Evolutionary conservation across 345 rosid species (phyloP).

Genomic region (Syzygium grande): DNA sequence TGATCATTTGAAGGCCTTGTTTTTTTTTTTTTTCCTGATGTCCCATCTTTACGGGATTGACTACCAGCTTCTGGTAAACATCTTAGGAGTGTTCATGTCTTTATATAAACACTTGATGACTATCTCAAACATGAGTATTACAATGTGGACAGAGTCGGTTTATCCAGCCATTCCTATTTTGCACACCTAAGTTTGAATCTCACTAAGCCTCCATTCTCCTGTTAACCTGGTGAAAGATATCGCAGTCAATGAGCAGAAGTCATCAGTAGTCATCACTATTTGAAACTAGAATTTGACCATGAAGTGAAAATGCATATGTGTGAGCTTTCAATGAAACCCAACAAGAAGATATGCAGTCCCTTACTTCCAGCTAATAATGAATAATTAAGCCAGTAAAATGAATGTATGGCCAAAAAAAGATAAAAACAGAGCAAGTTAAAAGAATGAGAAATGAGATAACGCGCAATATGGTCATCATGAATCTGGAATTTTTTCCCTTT

Average conservation of each 20-base stretch:
- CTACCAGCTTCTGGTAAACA: not conserved
- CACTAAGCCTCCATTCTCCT: not conserved
- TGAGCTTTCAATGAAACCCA: not conserved
- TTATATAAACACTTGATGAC: not conserved
- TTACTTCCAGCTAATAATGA: not conserved
- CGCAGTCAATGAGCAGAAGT: not conserved
- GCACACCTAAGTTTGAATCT: not conserved
- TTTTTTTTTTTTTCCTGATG: not conserved
- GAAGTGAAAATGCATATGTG: not conserved
- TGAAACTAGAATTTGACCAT: not conserved
- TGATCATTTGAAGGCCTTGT: not conserved
- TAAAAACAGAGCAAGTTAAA: not conserved
- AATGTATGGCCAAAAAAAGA: not conserved
- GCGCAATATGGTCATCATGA: not conserved
- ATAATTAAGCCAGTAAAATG: not conserved
- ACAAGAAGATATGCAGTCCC: not conserved
- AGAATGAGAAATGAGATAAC: not conserved
- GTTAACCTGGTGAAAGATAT: not conserved
- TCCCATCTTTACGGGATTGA: not conserved
- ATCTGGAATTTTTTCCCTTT: not conserved
- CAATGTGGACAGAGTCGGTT: not conserved
- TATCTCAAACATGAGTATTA: not conserved
- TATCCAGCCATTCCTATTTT: not conserved
- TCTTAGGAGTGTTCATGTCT: not conserved
- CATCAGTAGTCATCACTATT: not conserved